phyloP scores from a whole-genome alignment of 148 eudicot genomes.

The Fagopyrum homotropicum region DNA sequence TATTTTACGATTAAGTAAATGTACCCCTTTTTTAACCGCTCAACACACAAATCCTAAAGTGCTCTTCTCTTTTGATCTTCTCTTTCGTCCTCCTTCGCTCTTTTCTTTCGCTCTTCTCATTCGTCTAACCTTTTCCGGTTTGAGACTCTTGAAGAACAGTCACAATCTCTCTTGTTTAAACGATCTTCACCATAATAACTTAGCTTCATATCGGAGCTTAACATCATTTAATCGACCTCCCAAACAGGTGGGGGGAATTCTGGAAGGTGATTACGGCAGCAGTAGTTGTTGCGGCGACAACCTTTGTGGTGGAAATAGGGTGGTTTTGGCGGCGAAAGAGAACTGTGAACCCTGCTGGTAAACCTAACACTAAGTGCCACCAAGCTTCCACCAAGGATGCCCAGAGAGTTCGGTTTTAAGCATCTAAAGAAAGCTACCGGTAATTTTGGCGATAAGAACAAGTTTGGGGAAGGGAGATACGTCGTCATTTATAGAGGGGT shows the following conservation, averaged over 20 bases:
- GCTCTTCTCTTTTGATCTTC: no score
- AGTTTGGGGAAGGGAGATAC: constrained; percentile 69
- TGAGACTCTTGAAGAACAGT: no score
- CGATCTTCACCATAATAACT: no score
- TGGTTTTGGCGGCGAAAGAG: constrained; percentile 14
- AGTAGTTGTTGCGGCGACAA: constrained; percentile 9
- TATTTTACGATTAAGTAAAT: no score
- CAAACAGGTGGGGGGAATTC: background rate
- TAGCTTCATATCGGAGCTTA: background rate
- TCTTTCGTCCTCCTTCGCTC: no score
- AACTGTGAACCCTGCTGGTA: constrained; percentile 16
- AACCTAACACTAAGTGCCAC: constrained; percentile 48
- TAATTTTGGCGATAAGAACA: constrained; percentile 53
- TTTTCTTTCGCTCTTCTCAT: no score
- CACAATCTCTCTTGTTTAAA: no score
- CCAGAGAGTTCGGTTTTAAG: constrained; percentile 51
- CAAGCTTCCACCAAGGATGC: constrained; percentile 59
- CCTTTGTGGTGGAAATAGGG: constrained; percentile 2
- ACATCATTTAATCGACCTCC: constrained; percentile 26
- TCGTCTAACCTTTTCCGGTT: no score
- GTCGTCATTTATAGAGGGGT: constrained; percentile 63
- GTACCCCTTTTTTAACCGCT: no score
- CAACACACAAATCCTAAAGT: no score
- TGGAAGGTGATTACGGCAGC: background rate
- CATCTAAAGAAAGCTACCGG: constrained; percentile 61